Evolutionary conservation across 495 filamentous ascomycete species (phyloP).

Genomic region (Copromyces sp.): DNA sequence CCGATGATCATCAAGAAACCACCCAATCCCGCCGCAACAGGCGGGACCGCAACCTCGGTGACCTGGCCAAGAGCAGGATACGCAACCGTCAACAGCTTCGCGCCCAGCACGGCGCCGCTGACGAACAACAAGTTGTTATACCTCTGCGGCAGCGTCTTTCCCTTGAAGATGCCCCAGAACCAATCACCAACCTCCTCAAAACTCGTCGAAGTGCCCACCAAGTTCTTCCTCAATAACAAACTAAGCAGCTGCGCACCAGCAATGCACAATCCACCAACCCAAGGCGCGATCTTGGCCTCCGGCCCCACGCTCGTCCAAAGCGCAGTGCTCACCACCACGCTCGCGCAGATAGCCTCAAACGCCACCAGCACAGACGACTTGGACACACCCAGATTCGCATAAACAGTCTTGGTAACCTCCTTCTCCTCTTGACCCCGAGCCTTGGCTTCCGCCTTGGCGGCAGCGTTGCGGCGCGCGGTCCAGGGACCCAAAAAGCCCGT

Average conservation of each 20-base stretch:
- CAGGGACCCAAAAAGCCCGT: conserved; percentile 18
- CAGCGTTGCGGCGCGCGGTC: conserved; percentile 1
- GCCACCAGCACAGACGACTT: conserved; percentile 12
- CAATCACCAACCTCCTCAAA: conserved; percentile 43
- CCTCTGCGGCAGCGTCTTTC: conserved; percentile 6
- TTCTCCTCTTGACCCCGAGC: not conserved
- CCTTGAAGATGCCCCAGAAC: conserved; percentile 28
- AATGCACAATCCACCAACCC: conserved; percentile 39
- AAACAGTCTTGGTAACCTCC: conserved; percentile 16
- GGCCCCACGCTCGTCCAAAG: conserved; percentile 17
- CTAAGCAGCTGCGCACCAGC: conserved; percentile 38
- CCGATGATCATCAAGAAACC: conserved; percentile 43
- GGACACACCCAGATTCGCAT: conserved; percentile 24
- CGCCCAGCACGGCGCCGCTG: conserved; percentile 33
- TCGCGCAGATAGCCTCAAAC: conserved; percentile 22
- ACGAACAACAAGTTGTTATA: conserved; percentile 34
- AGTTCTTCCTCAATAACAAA: conserved; percentile 26
- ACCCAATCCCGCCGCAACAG: conserved; percentile 31
- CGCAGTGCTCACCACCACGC: conserved; percentile 18
- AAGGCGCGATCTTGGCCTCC: conserved; percentile 25
- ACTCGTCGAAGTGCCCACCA: conserved; percentile 42
- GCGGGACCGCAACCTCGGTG: conserved; percentile 15
- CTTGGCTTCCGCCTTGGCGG: not conserved
- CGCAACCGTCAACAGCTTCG: conserved; percentile 20
- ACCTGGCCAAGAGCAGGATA: conserved; percentile 18